These are phyloP conservation scores for Musa balbisiana DNA, from an alignment of 202 grass and related monocot genomes.

Conservation along the genomic window DNA sequence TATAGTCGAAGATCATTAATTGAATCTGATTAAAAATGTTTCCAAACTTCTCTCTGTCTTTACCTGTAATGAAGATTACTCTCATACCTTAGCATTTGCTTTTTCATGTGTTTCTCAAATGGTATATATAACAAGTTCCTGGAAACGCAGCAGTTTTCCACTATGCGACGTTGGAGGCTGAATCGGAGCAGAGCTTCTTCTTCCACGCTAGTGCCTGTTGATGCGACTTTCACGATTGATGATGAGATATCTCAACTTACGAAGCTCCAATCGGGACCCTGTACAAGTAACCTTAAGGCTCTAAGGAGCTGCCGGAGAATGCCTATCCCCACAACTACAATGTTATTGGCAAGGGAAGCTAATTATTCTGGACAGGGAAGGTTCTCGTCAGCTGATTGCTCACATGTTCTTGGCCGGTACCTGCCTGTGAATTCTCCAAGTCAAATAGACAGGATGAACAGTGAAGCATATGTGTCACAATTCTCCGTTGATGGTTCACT, in stretches of 20 bases:
- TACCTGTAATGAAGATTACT: too few relatives aligned
- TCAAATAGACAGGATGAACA: conserved; percentile 42
- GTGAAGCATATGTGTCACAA: conserved; percentile 78
- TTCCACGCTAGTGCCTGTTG: neutral
- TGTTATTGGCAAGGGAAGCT: conserved; percentile 56
- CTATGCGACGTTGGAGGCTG: conserved; percentile 20
- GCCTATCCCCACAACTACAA: conserved; percentile 35
- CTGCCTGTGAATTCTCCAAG: conserved; percentile 43
- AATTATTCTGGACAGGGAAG: conserved; percentile 35
- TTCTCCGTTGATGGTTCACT: conserved; percentile 75
- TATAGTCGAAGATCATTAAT: too few relatives aligned
- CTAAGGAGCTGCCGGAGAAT: conserved; percentile 11
- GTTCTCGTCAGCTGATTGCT: conserved; percentile 46
- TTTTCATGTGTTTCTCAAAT: neutral
- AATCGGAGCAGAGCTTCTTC: conserved; percentile 2
- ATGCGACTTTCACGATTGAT: conserved; percentile 44
- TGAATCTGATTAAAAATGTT: too few relatives aligned
- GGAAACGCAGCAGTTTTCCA: neutral
- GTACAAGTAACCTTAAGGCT: conserved; percentile 6
- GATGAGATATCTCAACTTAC: conserved; percentile 55
- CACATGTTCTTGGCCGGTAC: conserved; percentile 39
- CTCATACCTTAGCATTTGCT: too few relatives aligned
- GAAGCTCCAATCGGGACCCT: conserved; percentile 44
- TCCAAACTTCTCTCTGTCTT: too few relatives aligned
- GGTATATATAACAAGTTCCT: neutral